phyloP scores from a whole-genome alignment of 2,329 filamentous ascomycete genomes.

The Fusarium udum region DNA sequence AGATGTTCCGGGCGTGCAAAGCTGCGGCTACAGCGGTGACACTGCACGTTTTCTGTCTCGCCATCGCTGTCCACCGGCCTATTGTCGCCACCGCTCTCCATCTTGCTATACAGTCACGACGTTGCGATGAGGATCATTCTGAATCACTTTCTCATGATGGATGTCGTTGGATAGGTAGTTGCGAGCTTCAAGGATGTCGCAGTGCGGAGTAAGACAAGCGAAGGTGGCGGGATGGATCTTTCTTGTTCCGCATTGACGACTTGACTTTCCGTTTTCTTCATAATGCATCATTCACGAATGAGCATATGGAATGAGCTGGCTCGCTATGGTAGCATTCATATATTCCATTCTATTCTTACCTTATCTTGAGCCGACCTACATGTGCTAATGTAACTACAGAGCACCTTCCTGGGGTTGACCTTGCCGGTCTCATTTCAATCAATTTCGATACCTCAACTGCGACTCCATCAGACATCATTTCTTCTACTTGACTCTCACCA shows the following conservation, averaged over 20 bases:
- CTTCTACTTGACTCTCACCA: neutral
- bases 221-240: constrained; percentile 2
- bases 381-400: neutral
- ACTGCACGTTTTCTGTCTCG: neutral
- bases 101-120: neutral
- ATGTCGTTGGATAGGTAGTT: neutral
- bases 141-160: neutral
- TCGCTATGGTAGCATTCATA: neutral
- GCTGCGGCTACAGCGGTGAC: neutral
- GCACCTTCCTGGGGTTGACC: neutral
- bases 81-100: neutral
- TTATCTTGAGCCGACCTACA: neutral
- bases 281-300: neutral
- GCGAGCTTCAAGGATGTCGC: neutral
- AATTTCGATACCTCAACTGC: neutral
- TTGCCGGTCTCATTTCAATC: neutral
- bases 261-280: neutral
- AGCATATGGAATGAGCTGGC: neutral
- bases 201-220: neutral
- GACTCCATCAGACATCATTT: neutral
- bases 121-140: neutral
- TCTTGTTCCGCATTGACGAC: neutral
- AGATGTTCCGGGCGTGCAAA: constrained; percentile 30
- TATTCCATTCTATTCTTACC: neutral
- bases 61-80: neutral